Percentiles rank a stretch among this genome's conserved stretches.
phyloP scores from a whole-genome alignment of 2,329 filamentous ascomycete genomes.

The Aspergillus novofumigatus region DNA sequence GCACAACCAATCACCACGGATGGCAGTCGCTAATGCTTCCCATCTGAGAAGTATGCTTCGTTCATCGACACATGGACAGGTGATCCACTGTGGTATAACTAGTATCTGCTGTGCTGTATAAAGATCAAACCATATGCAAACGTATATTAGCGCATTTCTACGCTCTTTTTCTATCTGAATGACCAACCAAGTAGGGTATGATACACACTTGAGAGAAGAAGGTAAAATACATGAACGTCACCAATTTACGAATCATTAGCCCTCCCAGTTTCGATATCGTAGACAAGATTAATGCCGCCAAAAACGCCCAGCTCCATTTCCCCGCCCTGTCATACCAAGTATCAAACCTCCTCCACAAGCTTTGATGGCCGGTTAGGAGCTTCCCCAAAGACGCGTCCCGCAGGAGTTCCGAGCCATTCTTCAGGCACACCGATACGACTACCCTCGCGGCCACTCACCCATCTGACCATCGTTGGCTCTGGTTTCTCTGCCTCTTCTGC shows the following conservation, averaged over 20 bases:
- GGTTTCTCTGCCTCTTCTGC: conserved; percentile 34
- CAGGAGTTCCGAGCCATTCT: conserved; percentile 45
- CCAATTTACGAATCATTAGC: not conserved
- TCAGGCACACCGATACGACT: conserved; percentile 42
- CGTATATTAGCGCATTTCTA: not conserved
- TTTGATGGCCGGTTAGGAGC: conserved; percentile 20
- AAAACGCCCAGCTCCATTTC: conserved; percentile 19
- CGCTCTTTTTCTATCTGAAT: not conserved
- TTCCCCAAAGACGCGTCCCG: conserved; percentile 37
- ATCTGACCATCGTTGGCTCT: conserved; percentile 44
- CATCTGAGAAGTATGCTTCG: not conserved
- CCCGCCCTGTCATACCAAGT: not conserved
- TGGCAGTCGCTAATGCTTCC: not conserved
- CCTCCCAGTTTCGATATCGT: not conserved
- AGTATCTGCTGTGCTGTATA: not conserved
- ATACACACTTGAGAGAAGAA: not conserved
- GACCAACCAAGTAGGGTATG: not conserved
- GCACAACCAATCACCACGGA: not conserved
- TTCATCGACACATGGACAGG: not conserved
- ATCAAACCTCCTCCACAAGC: conserved; percentile 38
- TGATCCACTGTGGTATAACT: not conserved
- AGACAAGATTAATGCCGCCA: not conserved
- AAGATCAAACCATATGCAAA: not conserved
- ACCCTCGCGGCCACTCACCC: conserved; percentile 41
- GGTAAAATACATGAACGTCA: not conserved